Evolutionary conservation across 176 grass and related monocot genomes (phyloP).

Genomic region (Bromus sterilis): DNA sequence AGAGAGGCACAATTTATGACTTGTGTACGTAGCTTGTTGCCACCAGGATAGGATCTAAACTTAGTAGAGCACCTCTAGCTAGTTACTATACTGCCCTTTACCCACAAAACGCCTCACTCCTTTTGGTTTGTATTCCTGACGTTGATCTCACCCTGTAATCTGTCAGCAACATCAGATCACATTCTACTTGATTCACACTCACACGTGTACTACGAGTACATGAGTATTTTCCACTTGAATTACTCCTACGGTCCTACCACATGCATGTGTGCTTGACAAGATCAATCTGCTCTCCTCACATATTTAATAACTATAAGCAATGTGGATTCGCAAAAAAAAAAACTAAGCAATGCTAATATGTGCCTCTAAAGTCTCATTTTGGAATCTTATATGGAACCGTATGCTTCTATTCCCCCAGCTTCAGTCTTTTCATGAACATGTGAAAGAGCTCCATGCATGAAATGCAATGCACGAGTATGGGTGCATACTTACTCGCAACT

Average conservation of each 20-base stretch:
- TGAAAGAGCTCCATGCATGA: slow-evolving; percentile 9
- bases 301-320: background rate
- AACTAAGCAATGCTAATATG: background rate
- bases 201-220: no score
- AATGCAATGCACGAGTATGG: background rate
- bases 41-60: background rate
- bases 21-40: background rate
- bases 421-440: slow-evolving; percentile 12
- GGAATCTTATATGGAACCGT: background rate
- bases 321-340: no score
- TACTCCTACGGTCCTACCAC: background rate
- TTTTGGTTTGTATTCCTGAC: background rate
- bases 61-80: background rate
- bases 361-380: background rate
- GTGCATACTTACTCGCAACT: background rate
- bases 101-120: background rate
- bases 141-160: background rate
- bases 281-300: background rate
- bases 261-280: background rate
- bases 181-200: background rate
- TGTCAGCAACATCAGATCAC: background rate
- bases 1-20: slow-evolving; percentile 22
- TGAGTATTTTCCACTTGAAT: background rate
- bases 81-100: background rate
- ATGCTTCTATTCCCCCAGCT: background rate